Evolutionary conservation across 257 asterid genomes (phyloP).

Genomic region (Marsdenia floribunda): DNA sequence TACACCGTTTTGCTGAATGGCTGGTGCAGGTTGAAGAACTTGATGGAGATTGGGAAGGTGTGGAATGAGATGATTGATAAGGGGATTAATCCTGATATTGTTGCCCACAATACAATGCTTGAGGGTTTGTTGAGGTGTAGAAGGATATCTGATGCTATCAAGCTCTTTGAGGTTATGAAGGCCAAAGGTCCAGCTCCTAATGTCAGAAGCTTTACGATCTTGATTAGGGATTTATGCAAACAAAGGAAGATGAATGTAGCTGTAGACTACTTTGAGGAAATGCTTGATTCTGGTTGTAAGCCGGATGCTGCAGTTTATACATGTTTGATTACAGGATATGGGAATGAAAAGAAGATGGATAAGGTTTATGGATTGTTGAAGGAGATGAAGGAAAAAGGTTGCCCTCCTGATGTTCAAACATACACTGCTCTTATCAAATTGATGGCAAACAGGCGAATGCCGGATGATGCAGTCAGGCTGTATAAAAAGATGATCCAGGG

Average conservation of each 20-base stretch:
- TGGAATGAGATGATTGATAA: conserved; percentile 86
- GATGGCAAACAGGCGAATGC: conserved; percentile 56
- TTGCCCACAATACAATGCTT: conserved; percentile 81
- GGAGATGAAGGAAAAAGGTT: conserved; percentile 76
- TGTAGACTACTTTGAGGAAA: conserved; percentile 46
- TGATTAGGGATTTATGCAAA: conserved; percentile 63
- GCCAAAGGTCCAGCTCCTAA: conserved; percentile 68
- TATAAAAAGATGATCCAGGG: conserved; percentile 71
- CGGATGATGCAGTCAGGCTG: conserved; percentile 69
- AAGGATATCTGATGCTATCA: conserved; percentile 59
- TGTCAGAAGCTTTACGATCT: conserved; percentile 61
- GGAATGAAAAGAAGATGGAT: conserved; percentile 65
- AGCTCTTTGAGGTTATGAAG: conserved; percentile 71
- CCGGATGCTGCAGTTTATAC: conserved; percentile 74
- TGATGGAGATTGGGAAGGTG: conserved; percentile 74
- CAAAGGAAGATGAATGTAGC: conserved; percentile 58
- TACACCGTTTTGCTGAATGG: conserved; percentile 71
- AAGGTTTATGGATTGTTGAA: conserved; percentile 47
- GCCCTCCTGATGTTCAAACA: conserved; percentile 56
- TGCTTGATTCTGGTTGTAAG: conserved; percentile 49
- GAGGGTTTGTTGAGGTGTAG: conserved; percentile 64
- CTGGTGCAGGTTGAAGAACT: conserved; percentile 78
- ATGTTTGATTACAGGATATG: conserved; percentile 70
- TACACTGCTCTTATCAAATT: conserved; percentile 80
- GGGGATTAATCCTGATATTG: conserved; percentile 68